phyloP scores from a whole-genome alignment of 1,284 basidiomycete species.

The Tetrapyrgos nigripes region DNA sequence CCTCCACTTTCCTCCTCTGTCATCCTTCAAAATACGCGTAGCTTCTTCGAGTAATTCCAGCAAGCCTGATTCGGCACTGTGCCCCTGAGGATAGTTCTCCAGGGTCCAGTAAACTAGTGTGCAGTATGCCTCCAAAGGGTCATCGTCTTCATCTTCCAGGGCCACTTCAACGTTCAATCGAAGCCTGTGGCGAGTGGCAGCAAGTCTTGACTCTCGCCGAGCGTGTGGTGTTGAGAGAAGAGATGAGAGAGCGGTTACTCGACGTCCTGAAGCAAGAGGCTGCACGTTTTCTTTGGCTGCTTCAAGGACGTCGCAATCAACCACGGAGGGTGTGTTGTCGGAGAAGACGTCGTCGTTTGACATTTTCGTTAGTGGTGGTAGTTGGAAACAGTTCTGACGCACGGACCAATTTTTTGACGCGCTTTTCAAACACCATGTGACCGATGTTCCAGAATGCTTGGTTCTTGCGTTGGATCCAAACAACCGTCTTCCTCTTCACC shows the following conservation, averaged over 20 bases:
- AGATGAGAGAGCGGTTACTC: conserved; percentile 75
- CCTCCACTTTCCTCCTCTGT: conserved; percentile 66
- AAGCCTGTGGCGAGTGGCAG: conserved; percentile 64
- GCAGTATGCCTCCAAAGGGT: conserved; percentile 65
- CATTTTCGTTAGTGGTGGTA: conserved; percentile 18
- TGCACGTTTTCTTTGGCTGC: conserved; percentile 86
- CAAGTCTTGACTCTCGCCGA: conserved; percentile 70
- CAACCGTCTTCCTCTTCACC: no score
- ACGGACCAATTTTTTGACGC: no score
- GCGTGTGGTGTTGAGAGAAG: conserved; percentile 77
- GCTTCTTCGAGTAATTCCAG: conserved; percentile 85
- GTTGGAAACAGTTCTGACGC: conserved; percentile 7
- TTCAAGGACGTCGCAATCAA: conserved; percentile 82
- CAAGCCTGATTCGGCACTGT: conserved; percentile 76
- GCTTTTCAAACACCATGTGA: no score
- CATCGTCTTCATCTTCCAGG: conserved; percentile 58
- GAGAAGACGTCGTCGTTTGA: conserved; percentile 37
- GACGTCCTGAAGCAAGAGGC: conserved; percentile 73
- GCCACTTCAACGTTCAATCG: conserved; percentile 60
- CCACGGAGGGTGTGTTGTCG: conserved; percentile 46
- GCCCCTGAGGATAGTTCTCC: conserved; percentile 71
- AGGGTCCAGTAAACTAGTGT: conserved; percentile 75
- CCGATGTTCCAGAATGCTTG: no score
- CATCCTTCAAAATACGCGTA: conserved; percentile 76
- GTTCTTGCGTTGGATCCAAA: no score